A percentile compares a stretch with the other conserved stretches of the same genome.
Evolutionary conservation across 208 protist species (phyloP).

Genomic region (Trypanosoma lewisi): DNA sequence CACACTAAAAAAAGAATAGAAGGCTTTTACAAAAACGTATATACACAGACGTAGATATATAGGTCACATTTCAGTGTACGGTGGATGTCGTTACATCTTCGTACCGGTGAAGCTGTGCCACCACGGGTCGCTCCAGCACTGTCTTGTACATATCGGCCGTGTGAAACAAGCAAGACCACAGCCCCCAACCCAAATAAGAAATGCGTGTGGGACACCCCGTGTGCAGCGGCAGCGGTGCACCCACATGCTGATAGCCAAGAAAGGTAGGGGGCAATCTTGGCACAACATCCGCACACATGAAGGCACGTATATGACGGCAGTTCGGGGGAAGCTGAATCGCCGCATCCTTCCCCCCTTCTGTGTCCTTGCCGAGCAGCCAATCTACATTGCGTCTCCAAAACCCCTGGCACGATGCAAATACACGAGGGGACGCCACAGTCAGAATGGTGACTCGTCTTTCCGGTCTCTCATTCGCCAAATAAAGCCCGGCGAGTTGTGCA

Average conservation of each 20-base stretch:
- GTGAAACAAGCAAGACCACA: conserved; percentile 62
- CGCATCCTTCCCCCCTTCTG: not conserved
- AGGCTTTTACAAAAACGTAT: no score
- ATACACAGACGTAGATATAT: no score
- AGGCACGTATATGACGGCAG: conserved; percentile 59
- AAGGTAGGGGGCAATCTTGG: conserved; percentile 45
- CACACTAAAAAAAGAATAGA: no score
- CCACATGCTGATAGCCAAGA: conserved; percentile 54
- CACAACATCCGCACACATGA: conserved; percentile 50
- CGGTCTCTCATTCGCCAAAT: conserved; percentile 44
- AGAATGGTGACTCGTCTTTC: conserved; percentile 56
- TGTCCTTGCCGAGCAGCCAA: not conserved
- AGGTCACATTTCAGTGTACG: not conserved
- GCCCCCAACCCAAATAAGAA: conserved; percentile 53
- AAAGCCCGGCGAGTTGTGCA: conserved; percentile 56
- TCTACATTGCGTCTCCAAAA: conserved; percentile 10
- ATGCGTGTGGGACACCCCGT: conserved; percentile 47
- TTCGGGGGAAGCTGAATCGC: conserved; percentile 36
- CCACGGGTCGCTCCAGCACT: conserved; percentile 44
- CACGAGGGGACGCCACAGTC: conserved; percentile 60
- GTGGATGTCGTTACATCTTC: not conserved
- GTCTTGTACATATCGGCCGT: conserved; percentile 49
- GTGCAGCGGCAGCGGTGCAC: conserved; percentile 49
- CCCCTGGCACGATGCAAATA: conserved; percentile 33
- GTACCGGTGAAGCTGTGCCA: conserved; percentile 60